Evolutionary conservation across 495 filamentous ascomycete species (phyloP).

Genomic region (Penicillium coffeae): DNA sequence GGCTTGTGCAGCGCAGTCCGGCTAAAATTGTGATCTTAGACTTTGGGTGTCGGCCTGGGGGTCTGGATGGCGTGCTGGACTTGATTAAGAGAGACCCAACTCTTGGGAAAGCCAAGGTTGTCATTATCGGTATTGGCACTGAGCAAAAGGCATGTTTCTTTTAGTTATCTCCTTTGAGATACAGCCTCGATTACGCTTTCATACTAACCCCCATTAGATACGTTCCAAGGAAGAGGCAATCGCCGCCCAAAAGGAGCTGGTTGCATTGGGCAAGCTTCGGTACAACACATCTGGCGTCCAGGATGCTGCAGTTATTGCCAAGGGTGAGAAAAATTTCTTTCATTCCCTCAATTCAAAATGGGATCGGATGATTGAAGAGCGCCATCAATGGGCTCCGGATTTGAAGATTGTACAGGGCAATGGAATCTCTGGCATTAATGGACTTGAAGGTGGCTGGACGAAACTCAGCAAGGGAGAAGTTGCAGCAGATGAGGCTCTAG

Average conservation of each 20-base stretch:
- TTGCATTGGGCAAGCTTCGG: conserved; percentile 22
- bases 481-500: conserved; percentile 37
- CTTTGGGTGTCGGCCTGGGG: conserved; percentile 46
- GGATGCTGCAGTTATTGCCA: conserved; percentile 29
- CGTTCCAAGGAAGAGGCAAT: conserved; percentile 24
- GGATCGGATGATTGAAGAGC: conserved; percentile 29
- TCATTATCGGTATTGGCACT: conserved; percentile 39
- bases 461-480: conserved; percentile 36
- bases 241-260: conserved; percentile 1
- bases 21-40: conserved; percentile 48
- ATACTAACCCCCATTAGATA: conserved; percentile 8
- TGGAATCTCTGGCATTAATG: conserved; percentile 34
- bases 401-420: conserved; percentile 39
- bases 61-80: conserved; percentile 29
- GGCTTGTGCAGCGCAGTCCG: conserved; percentile 13
- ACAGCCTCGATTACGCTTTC: background rate
- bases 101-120: conserved; percentile 14
- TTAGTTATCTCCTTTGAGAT: background rate
- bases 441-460: conserved; percentile 43
- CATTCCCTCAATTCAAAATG: conserved; percentile 21
- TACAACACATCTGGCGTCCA: conserved; percentile 43
- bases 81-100: conserved; percentile 15
- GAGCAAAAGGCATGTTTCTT: conserved; percentile 26
- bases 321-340: conserved; percentile 32
- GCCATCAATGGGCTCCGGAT: conserved; percentile 25